Evolutionary conservation across 352 stramenopile genomes (phyloP).

Genomic region (Globisporangium acanthophoron): DNA sequence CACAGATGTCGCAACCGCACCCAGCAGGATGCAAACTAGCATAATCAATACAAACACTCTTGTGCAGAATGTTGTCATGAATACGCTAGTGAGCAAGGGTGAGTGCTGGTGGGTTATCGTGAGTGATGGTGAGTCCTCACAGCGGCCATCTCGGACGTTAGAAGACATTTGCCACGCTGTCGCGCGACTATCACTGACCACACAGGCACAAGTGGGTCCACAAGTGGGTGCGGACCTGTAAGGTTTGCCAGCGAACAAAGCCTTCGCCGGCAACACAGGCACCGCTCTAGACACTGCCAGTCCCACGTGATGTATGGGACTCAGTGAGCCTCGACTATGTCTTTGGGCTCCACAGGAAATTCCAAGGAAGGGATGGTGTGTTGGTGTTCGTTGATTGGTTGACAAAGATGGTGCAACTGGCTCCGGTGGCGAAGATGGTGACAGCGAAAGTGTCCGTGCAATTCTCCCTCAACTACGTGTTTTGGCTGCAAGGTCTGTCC

Average conservation of each 20-base stretch:
- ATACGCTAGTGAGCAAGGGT: too few relatives aligned
- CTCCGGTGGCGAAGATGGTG: neutral
- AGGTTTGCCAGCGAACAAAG: too few relatives aligned
- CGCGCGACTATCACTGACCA: conserved; percentile 17
- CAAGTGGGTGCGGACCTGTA: conserved; percentile 21
- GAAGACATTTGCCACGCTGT: conserved; percentile 21
- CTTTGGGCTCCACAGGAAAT: neutral
- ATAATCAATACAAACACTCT: too few relatives aligned
- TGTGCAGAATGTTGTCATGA: too few relatives aligned
- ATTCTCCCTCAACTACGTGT: neutral
- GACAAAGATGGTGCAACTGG: neutral
- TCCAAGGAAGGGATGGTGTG: neutral
- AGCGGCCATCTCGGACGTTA: too few relatives aligned
- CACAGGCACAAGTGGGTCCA: conserved; percentile 26
- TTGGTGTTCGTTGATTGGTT: neutral
- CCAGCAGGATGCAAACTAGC: too few relatives aligned
- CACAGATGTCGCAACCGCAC: too few relatives aligned
- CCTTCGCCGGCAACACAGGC: conserved; percentile 3
- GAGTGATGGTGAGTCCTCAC: too few relatives aligned
- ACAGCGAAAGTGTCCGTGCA: neutral
- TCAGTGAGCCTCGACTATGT: neutral
- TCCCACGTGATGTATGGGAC: neutral
- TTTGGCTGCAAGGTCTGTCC: too few relatives aligned
- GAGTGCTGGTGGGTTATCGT: too few relatives aligned
- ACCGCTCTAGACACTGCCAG: conserved; percentile 2